These are phyloP conservation scores for Paracorniculantispora psalliotae DNA, from an alignment of 2,329 filamentous ascomycete species.

Conservation along the genomic window DNA sequence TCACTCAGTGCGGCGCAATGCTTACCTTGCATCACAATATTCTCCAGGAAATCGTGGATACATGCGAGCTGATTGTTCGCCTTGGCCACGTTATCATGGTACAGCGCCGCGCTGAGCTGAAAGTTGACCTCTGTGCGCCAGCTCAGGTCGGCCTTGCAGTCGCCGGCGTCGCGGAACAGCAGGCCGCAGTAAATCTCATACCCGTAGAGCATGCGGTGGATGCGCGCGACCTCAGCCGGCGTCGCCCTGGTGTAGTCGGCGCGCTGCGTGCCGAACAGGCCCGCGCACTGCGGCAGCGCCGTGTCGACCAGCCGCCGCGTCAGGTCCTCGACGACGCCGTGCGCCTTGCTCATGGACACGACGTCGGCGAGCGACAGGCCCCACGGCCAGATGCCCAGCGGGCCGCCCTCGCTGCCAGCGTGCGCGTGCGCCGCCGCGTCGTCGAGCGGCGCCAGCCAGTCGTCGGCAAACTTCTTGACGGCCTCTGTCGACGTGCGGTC, in stretches of 20 bases:
- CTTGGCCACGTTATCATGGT: background rate
- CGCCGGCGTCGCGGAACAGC: background rate
- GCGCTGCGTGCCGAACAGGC: background rate
- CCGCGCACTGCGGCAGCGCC: background rate
- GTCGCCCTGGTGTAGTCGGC: background rate
- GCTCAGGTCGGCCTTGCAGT: background rate
- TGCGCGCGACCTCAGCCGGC: background rate
- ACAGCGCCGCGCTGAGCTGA: background rate
- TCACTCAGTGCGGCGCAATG: background rate
- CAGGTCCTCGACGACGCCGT: conserved; percentile 5
- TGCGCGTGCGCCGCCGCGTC: background rate
- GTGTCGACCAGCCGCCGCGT: background rate
- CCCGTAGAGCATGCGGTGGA: background rate
- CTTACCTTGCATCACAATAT: conserved; percentile 3
- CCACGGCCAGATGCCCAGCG: conserved; percentile 8
- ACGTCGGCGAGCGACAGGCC: conserved; percentile 7
- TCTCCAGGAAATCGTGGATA: conserved; percentile 8
- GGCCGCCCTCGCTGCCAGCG: background rate
- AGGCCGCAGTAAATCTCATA: conserved; percentile 6
- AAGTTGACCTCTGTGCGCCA: conserved; percentile 3
- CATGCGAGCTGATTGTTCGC: conserved; percentile 4
- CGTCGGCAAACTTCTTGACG: background rate
- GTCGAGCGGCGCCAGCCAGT: background rate
- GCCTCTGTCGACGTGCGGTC: background rate
- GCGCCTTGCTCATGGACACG: conserved; percentile 5